phyloP scores from a whole-genome alignment of 2,329 filamentous ascomycete genomes.

The Huntiella decipiens region DNA sequence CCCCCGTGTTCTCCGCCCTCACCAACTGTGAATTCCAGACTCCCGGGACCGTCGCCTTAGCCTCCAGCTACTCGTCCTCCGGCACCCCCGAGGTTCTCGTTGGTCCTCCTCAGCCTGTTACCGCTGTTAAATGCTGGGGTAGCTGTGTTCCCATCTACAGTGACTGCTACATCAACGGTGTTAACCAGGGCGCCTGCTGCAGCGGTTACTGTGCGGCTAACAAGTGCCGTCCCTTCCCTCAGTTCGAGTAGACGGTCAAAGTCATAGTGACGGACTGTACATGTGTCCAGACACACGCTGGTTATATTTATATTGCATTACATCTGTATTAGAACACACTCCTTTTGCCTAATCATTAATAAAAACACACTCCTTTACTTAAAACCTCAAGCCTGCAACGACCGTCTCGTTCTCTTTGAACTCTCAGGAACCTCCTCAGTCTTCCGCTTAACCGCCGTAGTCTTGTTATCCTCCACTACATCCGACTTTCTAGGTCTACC shows the following conservation, averaged over 20 bases:
- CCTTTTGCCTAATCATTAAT: background rate
- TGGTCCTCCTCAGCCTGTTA: slow-evolving; percentile 25
- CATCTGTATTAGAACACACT: background rate
- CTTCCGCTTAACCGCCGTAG: slow-evolving; percentile 4
- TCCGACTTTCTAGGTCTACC: slow-evolving; percentile 4
- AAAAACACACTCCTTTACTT: background rate
- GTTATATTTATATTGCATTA: too few relatives aligned
- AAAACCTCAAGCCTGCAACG: background rate
- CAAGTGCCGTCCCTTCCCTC: slow-evolving; percentile 21
- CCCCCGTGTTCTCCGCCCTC: slow-evolving; percentile 25
- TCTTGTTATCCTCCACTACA: background rate
- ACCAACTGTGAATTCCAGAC: slow-evolving; percentile 26
- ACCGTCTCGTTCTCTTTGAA: slow-evolving; percentile 6
- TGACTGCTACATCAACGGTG: slow-evolving; percentile 20
- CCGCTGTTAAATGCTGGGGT: slow-evolving; percentile 24
- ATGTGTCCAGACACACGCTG: too few relatives aligned
- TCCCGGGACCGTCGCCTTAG: slow-evolving; percentile 13
- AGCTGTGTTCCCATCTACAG: slow-evolving; percentile 24
- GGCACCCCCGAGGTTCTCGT: slow-evolving; percentile 24
- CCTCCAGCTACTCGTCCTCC: slow-evolving; percentile 15
- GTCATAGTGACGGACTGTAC: too few relatives aligned
- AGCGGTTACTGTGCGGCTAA: slow-evolving; percentile 25
- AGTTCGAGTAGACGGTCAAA: background rate
- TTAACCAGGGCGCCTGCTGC: slow-evolving; percentile 23
- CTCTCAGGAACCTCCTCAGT: background rate